Base-by-base conservation (phyloP, 2,329 filamentous ascomycete species). In the Aureobasidium namibiae region DNA sequence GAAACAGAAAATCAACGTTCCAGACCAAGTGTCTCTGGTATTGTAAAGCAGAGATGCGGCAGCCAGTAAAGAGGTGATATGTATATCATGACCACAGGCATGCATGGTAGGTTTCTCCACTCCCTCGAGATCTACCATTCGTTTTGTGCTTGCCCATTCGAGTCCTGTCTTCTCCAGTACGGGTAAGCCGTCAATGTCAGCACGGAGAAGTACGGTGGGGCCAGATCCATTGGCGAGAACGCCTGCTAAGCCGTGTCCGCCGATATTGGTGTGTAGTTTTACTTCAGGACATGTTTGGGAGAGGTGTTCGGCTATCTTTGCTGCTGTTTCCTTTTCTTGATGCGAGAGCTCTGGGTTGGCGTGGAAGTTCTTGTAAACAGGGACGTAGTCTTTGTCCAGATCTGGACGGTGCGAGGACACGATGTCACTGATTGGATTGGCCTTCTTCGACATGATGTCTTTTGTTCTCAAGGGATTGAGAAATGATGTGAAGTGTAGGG, bases 11-110 rank as follows among this genome's bases (percentile, higher is more conserved):
- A 89, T 72, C 21, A 89, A 65, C 0, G 83, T 88, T 0, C 86
- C 86, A 10, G 68, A 73, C 86, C 86, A 89, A 0, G 62, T 33
- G 0, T 75, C 64, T n/a, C 69, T 74, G 0, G 72, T 68, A 0
- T 68, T 69, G 1, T 76, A 69, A 0, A 89, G 72, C 0, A 78
- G 72, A 21, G 79, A 74, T 0, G 82, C 77, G 0, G 80, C 79
- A 0, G 78, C 85, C 1, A 88, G 73, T 3, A 87, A 72, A 33
- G 74, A 73, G 0, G 82, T 77, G 26, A 87, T 80, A 66, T 88
- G 84, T 73, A 85, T 82, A 64, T 86, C 84, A 65, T 88, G 85
- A 0, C 85, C 85, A 67, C 84, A 88, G 23, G 84, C 84, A 68
- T 88, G 85, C 84, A 88, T 87, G 0, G 85, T 80, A 0, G 81